A percentile compares a stretch with the other conserved stretches of the same genome.
These are phyloP conservation scores for Fraxinus pennsylvanica DNA, from an alignment of 257 asterid genomes.

Conservation along the genomic window DNA sequence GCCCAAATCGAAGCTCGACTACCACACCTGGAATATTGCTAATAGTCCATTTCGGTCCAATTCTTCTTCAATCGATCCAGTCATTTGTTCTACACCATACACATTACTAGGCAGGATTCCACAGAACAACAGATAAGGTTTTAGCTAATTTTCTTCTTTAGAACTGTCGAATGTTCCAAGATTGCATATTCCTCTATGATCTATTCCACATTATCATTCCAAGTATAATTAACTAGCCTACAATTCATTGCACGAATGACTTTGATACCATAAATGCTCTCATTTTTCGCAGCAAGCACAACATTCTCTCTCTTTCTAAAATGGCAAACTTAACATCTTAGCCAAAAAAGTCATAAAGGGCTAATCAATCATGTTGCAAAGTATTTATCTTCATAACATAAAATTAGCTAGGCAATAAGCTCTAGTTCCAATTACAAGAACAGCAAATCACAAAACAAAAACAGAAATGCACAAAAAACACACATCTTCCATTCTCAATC, in stretches of 20 bases:
- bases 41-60: too few species aligned
- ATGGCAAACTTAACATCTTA: background rate
- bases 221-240: background rate
- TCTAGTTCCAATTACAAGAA: background rate
- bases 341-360: background rate
- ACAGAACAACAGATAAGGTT: too few species aligned
- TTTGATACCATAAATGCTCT: background rate
- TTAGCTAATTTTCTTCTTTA: too few species aligned
- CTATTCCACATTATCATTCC: constrained; percentile 3
- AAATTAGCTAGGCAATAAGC: background rate
- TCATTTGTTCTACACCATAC: too few species aligned
- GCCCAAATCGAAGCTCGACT: too few species aligned
- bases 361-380: background rate
- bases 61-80: too few species aligned
- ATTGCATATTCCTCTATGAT: background rate
- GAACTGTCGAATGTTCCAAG: background rate
- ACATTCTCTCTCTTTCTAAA: background rate
- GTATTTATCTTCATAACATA: background rate
- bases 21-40: too few species aligned
- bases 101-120: too few species aligned
- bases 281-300: background rate
- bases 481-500: background rate
- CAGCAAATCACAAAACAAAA: background rate
- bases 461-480: background rate
- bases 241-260: background rate